Percentiles rank a stretch among this genome's conserved stretches.
Evolutionary conservation across 768 basidiomycete species (phyloP).

Genomic region (Termitomyces sp.): DNA sequence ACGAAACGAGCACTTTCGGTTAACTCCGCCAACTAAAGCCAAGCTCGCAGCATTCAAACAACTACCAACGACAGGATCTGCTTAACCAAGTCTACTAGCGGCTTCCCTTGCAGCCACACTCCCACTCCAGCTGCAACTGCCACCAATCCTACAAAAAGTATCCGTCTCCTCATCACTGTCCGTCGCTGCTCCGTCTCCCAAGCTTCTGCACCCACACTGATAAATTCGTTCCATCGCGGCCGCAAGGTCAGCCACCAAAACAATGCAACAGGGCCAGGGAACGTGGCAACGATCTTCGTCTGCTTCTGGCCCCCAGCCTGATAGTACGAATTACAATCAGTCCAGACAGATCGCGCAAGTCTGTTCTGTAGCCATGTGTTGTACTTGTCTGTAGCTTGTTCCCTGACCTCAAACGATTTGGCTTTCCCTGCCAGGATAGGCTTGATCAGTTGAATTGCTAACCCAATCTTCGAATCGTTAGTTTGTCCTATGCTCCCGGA

Average conservation of each 20-base stretch:
- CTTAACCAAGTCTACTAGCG: conserved; percentile 3
- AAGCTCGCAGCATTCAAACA: conserved; percentile 8
- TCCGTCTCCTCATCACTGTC: conserved; percentile 17
- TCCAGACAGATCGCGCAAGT: conserved; percentile 44
- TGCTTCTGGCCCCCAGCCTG: conserved; percentile 28
- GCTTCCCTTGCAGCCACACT: conserved; percentile 6
- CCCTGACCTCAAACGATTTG: conserved; percentile 44
- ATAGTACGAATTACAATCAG: conserved; percentile 52
- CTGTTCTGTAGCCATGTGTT: conserved; percentile 47
- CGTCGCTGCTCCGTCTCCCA: conserved; percentile 28
- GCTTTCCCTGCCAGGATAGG: conserved; percentile 45
- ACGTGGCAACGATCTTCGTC: conserved; percentile 41
- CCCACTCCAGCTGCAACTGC: conserved; percentile 14
- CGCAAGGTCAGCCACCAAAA: conserved; percentile 48
- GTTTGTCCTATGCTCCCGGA: conserved; percentile 8
- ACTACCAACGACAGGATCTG: conserved; percentile 10
- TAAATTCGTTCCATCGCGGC: conserved; percentile 39
- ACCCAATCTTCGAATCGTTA: conserved; percentile 33
- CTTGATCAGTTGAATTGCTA: conserved; percentile 43
- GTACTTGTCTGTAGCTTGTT: conserved; percentile 42
- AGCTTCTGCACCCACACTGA: conserved; percentile 31
- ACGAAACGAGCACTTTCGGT: conserved; percentile 14
- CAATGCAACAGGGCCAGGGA: conserved; percentile 46
- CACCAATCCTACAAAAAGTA: conserved; percentile 18
- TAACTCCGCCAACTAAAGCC: conserved; percentile 16